Evolutionary conservation across 441 rosid genomes (phyloP), one percentile per base, ranked within the genome.

Genomic region (Erysimum pusillum): DNA sequence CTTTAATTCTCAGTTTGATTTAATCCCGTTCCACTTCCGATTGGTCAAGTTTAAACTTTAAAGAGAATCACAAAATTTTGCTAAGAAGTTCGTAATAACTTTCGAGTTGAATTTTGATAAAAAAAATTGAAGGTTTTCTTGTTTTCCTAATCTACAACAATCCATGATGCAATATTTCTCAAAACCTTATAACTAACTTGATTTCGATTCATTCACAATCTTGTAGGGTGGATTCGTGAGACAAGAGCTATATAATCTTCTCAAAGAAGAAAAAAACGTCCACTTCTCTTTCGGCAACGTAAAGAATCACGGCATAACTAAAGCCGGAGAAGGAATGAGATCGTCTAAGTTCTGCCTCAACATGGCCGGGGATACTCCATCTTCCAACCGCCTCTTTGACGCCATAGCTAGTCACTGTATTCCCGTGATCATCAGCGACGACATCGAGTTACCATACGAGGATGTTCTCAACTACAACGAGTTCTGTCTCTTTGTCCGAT

Each of bases 301-400:
- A 31, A 82, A 75, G 46, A 89, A 84, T 34, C 82, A 85, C 54
- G 99, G 99, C 59, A 49, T 91, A 63, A 74, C 20, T 62, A 82
- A 87, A 85, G 97, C 98, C 20, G 80, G 90, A 12, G 77, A 71
- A 42, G 99, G 99, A 9, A 96, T 96, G 99, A 88, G 80, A 69
- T 69, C 88, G 6, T 93, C 97, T 9, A 96, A 93, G 76, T 96
- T 96, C 71, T 96, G 99, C 69, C 97, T 93, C 70, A 91, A 91
- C 83, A 88, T 91, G 7, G 99, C 98, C 7, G 98, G 99, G 0
- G 99, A 96, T 69, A 96, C 99, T 4, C 99, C 99, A 7, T 93
- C 98, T 3, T 93, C 99, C 1, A 91, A 90, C 76, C 97, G 99
- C 12, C 91, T 96, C 48, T 96, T 96, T 10, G 99, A 96, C 48